Conservation (phyloP, 345 rosid genomes). For the Eucalyptus cloeziana region DNA sequence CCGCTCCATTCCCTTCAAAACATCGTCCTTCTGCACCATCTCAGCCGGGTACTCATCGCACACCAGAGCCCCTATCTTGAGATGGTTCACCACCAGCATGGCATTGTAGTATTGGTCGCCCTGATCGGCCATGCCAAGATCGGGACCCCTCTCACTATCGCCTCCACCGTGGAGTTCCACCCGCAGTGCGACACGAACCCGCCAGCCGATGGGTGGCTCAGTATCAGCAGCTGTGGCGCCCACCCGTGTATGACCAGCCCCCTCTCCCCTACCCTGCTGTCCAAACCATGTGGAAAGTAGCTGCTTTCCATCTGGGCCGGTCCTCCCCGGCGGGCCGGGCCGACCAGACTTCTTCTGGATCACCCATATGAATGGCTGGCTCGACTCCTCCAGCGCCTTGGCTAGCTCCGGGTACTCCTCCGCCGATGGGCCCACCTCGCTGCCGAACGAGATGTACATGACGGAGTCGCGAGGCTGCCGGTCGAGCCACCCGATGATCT, state of each 20-base stretch:
- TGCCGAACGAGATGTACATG: conserved; percentile 13
- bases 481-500: conserved; percentile 13
- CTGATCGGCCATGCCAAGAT: conserved; percentile 40
- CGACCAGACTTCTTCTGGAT: neutral
- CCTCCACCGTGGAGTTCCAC: conserved; percentile 51
- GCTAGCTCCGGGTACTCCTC: conserved; percentile 15
- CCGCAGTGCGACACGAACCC: conserved; percentile 48
- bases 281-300: conserved; percentile 4
- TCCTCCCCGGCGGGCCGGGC: neutral
- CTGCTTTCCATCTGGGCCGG: neutral
- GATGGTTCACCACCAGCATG: conserved; percentile 15
- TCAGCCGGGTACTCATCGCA: conserved; percentile 1
- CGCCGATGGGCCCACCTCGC: conserved; percentile 1
- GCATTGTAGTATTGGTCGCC: conserved; percentile 45
- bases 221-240: conserved; percentile 42
- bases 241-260: conserved; percentile 31
- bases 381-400: conserved; percentile 4
- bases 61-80: conserved; percentile 18
- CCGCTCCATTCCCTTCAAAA: conserved; percentile 4
- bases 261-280: conserved; percentile 2
- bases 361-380: conserved; percentile 18
- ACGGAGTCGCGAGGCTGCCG: conserved; percentile 6
- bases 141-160: conserved; percentile 31
- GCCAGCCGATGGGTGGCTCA: conserved; percentile 28
- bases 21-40: neutral